Base-by-base conservation (phyloP, 2,329 filamentous ascomycete species). In the Botrytis pseudocinerea region DNA sequence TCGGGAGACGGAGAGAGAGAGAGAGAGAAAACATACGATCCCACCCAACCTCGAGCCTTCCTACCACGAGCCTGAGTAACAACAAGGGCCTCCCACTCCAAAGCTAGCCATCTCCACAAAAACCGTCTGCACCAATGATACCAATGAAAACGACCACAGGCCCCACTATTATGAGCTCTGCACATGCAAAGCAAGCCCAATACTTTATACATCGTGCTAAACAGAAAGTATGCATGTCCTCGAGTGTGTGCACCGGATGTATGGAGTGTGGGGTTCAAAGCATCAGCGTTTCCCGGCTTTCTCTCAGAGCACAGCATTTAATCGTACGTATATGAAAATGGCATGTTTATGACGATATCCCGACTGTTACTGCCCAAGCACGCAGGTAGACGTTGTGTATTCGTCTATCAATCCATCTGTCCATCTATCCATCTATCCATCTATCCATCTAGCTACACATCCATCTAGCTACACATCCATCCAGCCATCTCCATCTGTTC, bases 31-130 rank as follows among this genome's bases (percentile, higher is more conserved):
- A 25, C 59, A 61, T 38, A 61, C 51, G 51, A 57, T 57, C n/a
- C 51, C 6, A 57, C 51, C 25, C 51, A 54, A 54, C 51, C 51
- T 54, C 51, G 51, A 54, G 5, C 14, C n/a, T 28, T 28, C n/a
- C 59, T 25, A 62, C 35, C 38, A 62, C 35, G 60, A 62, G 60
- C 25, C 60, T 62, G 60, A 62, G 60, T 42, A 62, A n/a, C 14
- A 28, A 62, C 60, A 62, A 18, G 60, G 60, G 35, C 51, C n/a
- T 18, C 51, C 32, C n/a, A 6, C 51, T 18, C 22, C 14, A n/a
- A 42, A 42, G 35, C 60, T 42, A 42, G 14, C 20, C 10, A 25
- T 6, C 14, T 61, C 59, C 59, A 35, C 20, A 35, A 60, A 38
- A 38, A 35, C 57, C 1, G 22, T 7, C 59, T 61, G 0, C 4